Conservation (phyloP, 495 filamentous ascomycete genomes). For the Pseudomonodictys pantanalensis region DNA sequence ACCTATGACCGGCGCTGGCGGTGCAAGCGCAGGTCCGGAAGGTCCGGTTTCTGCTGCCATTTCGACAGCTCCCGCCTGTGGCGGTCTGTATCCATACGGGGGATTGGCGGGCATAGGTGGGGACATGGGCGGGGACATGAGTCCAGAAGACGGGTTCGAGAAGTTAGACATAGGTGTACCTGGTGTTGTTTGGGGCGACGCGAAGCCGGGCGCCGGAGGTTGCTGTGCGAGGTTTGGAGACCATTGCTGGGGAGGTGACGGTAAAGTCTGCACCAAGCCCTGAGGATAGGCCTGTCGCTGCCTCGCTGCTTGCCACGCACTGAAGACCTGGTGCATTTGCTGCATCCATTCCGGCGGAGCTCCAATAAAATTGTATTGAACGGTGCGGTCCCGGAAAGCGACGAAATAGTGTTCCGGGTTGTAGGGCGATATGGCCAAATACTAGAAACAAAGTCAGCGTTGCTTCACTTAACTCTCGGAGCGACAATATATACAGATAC, state of each 20-base stretch:
- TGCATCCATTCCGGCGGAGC: constrained; percentile 29
- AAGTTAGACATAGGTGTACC: background rate
- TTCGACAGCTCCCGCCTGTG: background rate
- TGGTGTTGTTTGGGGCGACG: background rate
- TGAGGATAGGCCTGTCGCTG: background rate
- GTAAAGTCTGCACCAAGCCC: background rate
- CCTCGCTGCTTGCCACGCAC: constrained; percentile 23
- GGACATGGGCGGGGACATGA: background rate
- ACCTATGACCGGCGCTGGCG: too few relatives aligned
- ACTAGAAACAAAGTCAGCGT: constrained; percentile 5
- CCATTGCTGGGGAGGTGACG: constrained; percentile 5
- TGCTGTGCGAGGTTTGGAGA: background rate
- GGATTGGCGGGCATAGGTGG: background rate
- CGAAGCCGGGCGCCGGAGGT: background rate
- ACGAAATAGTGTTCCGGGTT: constrained; percentile 31
- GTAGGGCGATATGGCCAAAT: constrained; percentile 30
- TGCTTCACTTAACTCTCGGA: too few relatives aligned
- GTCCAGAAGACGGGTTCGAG: too few relatives aligned
- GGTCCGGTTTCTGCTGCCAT: too few relatives aligned
- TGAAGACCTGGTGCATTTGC: constrained; percentile 31
- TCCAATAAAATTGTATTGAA: constrained; percentile 29
- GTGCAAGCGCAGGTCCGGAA: too few relatives aligned
- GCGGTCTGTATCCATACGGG: background rate
- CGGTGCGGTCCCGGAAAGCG: constrained; percentile 27
- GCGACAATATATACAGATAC: constrained; percentile 19